Percentiles rank a stretch among this genome's conserved stretches.
phyloP scores from a whole-genome alignment of 225 moss, liverwort and hornwort genomes.

The Straminergon stramineum region DNA sequence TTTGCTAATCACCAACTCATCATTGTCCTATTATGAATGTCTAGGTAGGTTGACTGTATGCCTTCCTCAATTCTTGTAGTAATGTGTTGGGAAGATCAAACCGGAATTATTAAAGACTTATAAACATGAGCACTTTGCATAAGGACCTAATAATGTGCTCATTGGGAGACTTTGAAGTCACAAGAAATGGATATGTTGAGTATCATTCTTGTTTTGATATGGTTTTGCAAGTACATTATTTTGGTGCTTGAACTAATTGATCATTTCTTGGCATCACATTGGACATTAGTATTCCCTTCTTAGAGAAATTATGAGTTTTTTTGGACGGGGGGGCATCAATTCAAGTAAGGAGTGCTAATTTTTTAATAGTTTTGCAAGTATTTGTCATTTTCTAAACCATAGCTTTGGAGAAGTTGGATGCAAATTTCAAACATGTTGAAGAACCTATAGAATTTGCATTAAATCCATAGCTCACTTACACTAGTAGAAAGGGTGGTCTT shows the following conservation, averaged over 20 bases:
- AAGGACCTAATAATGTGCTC: accelerated
- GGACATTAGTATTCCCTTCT: background rate
- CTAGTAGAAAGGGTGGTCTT: background rate
- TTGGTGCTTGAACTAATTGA: no score
- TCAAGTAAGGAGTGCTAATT: background rate
- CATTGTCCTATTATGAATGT: background rate
- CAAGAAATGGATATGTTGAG: background rate
- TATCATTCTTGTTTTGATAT: background rate
- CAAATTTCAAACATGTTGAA: background rate
- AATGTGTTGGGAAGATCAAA: background rate
- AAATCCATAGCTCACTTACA: background rate
- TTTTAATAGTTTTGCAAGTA: no score
- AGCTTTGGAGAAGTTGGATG: no score
- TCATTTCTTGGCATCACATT: accelerated
- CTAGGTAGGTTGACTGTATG: accelerated
- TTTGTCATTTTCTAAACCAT: no score
- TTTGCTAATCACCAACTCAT: background rate
- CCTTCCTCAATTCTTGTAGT: accelerated
- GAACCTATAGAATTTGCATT: accelerated
- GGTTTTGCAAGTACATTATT: background rate
- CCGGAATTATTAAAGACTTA: accelerated
- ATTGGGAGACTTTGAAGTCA: accelerated
- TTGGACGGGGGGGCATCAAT: accelerated
- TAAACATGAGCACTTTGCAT: background rate
- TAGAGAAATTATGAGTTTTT: background rate